These are phyloP conservation scores for Trypanosomatidae sp. DNA, from an alignment of 208 protist species.

Conservation along the genomic window DNA sequence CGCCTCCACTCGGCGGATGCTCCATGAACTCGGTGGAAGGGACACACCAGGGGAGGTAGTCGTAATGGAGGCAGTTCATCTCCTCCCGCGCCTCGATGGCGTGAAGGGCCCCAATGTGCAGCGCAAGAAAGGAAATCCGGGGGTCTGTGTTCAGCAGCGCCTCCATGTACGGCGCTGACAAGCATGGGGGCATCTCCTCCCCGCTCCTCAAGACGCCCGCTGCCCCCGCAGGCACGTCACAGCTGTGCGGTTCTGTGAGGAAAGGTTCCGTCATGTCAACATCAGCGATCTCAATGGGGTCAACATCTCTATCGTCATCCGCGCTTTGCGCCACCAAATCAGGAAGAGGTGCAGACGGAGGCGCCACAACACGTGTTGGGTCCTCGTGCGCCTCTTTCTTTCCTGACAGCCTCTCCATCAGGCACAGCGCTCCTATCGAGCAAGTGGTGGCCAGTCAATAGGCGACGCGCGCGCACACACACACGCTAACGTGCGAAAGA, in stretches of 20 bases:
- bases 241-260: background rate
- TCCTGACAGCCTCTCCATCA: background rate
- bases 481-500: background rate
- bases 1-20: background rate
- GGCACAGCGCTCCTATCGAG: background rate
- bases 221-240: background rate
- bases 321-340: background rate
- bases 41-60: conserved; percentile 17
- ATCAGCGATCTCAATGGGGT: conserved; percentile 13
- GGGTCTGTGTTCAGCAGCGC: conserved; percentile 73
- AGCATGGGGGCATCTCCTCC: conserved; percentile 15
- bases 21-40: conserved; percentile 8
- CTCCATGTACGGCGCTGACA: conserved; percentile 36
- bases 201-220: conserved; percentile 11
- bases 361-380: background rate
- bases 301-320: conserved; percentile 5
- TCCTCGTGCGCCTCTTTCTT: background rate
- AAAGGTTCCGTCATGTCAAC: background rate
- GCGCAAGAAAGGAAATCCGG: conserved; percentile 59
- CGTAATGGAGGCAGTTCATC: conserved; percentile 6
- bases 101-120: conserved; percentile 57
- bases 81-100: conserved; percentile 35
- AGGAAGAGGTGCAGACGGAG: background rate
- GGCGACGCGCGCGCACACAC: background rate
- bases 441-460: background rate